A percentile compares a stretch with the other conserved stretches of the same genome.
Evolutionary conservation across 169 alveolate genomes (phyloP).

Genomic region (Eimeria praecox): DNA sequence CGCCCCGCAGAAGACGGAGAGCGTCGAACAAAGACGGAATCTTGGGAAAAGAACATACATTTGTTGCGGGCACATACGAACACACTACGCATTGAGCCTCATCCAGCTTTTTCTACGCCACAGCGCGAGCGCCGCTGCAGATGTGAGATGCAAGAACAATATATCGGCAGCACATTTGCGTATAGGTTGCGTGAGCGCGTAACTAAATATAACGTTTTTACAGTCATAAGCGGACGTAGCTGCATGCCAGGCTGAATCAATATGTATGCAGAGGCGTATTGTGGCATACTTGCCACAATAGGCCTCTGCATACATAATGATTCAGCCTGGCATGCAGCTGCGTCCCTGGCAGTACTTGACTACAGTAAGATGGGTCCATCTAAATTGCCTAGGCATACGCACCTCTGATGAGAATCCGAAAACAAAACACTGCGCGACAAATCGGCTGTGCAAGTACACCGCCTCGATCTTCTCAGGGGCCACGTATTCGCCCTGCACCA

Average conservation of each 20-base stretch:
- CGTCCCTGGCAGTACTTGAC: not conserved
- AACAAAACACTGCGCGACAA: slow-evolving; percentile 92
- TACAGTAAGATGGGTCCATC: not conserved
- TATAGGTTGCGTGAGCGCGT: not conserved
- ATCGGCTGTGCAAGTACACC: slow-evolving; percentile 86
- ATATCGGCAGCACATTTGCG: not conserved
- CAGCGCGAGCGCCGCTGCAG: not conserved
- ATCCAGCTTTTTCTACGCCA: not conserved
- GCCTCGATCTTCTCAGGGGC: slow-evolving; percentile 97
- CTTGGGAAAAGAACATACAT: not conserved
- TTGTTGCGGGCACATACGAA: not conserved
- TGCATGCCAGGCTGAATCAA: not conserved
- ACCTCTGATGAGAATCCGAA: slow-evolving; percentile 93
- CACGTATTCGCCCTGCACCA: slow-evolving; percentile 95
- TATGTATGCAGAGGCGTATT: no score
- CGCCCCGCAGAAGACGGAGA: not conserved
- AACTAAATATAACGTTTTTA: no score
- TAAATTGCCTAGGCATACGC: not conserved
- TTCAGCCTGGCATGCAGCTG: not conserved
- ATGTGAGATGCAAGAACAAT: not conserved
- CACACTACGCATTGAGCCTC: not conserved
- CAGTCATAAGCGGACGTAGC: no score
- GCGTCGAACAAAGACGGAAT: not conserved
- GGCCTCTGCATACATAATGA: no score
- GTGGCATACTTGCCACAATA: no score